Conservation (phyloP, 2,329 filamentous ascomycete genomes). For the Didymella lethalis region DNA sequence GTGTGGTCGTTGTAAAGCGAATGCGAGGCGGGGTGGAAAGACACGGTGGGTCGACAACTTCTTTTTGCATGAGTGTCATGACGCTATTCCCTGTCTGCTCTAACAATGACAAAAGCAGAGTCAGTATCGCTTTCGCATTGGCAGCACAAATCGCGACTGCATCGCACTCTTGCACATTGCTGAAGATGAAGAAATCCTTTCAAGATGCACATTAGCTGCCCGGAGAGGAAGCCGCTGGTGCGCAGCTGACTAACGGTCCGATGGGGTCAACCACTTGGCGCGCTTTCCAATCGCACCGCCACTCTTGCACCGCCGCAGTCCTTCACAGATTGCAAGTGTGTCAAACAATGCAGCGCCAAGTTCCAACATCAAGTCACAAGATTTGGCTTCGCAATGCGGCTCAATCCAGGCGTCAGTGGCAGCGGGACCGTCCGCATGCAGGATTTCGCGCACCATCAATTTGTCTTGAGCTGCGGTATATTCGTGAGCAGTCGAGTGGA, state of each 20-base stretch:
- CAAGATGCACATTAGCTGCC: neutral
- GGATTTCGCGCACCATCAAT: neutral
- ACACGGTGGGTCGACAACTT: constrained; percentile 21
- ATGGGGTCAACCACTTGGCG: neutral
- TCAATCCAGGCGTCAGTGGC: neutral
- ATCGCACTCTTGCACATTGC: neutral
- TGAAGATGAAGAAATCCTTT: neutral
- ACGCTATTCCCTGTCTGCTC: constrained; percentile 31
- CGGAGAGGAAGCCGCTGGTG: neutral
- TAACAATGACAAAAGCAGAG: constrained; percentile 8
- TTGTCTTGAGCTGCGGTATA: neutral
- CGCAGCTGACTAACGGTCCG: constrained; percentile 3
- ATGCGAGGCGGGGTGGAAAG: constrained; percentile 32
- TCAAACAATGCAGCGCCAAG: neutral
- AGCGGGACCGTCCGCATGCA: constrained; percentile 1
- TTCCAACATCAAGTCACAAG: neutral
- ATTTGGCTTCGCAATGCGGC: neutral
- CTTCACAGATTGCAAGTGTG: neutral
- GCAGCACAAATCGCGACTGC: neutral
- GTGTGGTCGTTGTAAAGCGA: constrained; percentile 28
- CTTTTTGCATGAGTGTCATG: constrained; percentile 25
- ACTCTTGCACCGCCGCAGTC: neutral
- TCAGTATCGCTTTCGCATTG: constrained; percentile 28
- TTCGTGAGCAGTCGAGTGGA: no score
- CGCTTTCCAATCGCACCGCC: neutral